These are phyloP conservation scores for Annona squamosa DNA, from an alignment of 164 flowering plant genomes.

Conservation along the genomic window DNA sequence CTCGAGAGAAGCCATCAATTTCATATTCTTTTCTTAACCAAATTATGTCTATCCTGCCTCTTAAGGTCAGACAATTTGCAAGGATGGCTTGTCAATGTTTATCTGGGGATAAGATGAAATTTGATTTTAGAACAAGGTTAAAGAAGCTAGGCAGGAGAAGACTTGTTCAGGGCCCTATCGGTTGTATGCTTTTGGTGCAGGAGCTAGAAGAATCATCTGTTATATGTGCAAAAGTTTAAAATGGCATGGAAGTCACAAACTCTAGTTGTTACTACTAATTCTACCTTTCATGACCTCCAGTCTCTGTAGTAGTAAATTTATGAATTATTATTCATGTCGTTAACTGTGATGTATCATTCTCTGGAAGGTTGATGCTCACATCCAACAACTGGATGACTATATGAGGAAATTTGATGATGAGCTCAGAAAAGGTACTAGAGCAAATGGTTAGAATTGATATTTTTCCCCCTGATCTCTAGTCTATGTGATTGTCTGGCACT, in stretches of 20 bases:
- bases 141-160: background rate
- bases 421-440: constrained; percentile 57
- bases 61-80: no score
- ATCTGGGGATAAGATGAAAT: no score
- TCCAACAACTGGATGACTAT: constrained; percentile 90
- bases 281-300: background rate
- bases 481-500: background rate
- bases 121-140: no score
- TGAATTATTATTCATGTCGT: background rate
- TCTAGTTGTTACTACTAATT: no score
- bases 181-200: no score
- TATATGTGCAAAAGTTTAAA: no score
- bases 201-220: no score
- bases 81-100: no score
- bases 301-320: background rate
- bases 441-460: background rate
- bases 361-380: constrained; percentile 76
- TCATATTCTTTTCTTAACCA: no score
- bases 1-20: no score
- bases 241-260: no score
- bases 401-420: constrained; percentile 71
- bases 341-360: constrained; percentile 9
- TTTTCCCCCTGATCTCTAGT: background rate
- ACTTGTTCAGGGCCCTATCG: background rate
- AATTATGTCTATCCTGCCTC: no score